phyloP scores from a whole-genome alignment of 179 eudicot genomes.

The Beta lomatogona region DNA sequence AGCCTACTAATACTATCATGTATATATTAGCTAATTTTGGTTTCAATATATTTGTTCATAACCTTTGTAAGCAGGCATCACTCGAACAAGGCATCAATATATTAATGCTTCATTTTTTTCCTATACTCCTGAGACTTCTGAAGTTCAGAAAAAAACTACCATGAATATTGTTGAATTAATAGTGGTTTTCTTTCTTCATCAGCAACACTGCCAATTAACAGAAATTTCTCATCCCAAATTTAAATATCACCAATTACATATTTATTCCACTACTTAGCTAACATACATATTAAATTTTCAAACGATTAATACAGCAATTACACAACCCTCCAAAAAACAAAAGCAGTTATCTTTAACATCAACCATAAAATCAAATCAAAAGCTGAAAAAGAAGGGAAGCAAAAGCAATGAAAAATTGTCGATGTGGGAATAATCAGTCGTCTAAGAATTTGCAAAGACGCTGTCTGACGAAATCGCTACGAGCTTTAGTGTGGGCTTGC shows the following conservation, averaged over 20 bases:
- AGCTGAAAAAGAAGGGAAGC: neutral
- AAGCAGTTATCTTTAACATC: neutral
- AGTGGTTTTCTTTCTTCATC: neutral
- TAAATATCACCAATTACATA: neutral
- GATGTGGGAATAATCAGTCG: slow-evolving; percentile 30
- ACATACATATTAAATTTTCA: no score
- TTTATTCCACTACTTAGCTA: neutral
- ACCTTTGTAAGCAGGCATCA: neutral
- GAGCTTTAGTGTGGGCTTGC: slow-evolving; percentile 61
- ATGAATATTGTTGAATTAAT: no score
- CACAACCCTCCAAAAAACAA: neutral
- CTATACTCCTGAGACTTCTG: neutral
- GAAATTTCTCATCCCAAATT: neutral
- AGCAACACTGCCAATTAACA: neutral
- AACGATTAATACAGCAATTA: no score
- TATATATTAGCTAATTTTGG: no score
- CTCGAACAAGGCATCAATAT: no score
- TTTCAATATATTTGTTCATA: no score
- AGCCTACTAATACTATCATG: no score
- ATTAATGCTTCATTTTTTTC: no score
- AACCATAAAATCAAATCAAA: neutral
- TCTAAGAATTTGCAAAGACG: slow-evolving; percentile 55
- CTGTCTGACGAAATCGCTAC: slow-evolving; percentile 51
- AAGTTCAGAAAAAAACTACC: neutral
- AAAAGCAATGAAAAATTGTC: neutral